Evolutionary conservation across 2,329 filamentous ascomycete genomes (phyloP).

Genomic region (Didymellaceae sp.): DNA sequence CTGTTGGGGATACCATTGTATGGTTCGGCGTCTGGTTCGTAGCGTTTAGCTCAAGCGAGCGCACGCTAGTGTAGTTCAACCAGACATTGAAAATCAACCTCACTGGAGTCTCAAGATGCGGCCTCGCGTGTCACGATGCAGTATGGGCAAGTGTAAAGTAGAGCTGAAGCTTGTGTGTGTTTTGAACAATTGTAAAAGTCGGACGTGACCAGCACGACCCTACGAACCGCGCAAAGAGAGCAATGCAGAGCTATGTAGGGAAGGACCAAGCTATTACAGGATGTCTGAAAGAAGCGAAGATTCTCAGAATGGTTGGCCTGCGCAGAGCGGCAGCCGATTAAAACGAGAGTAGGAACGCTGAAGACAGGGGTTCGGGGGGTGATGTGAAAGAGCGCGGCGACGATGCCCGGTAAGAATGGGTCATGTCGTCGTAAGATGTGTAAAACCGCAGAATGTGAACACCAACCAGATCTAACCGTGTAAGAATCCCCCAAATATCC

Average conservation of each 20-base stretch:
- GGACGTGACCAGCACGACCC: conserved; percentile 45
- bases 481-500: conserved; percentile 21
- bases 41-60: conserved; percentile 14
- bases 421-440: conserved; percentile 45
- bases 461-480: conserved; percentile 40
- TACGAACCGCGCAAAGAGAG: conserved; percentile 31
- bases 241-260: conserved; percentile 29
- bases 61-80: conserved; percentile 18
- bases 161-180: no score
- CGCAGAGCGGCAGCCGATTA: conserved; percentile 37
- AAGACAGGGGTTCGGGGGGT: conserved; percentile 22
- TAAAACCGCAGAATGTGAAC: conserved; percentile 30
- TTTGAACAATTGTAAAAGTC: conserved; percentile 27
- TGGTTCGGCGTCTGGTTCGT: conserved; percentile 4
- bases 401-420: conserved; percentile 35
- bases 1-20: conserved; percentile 10
- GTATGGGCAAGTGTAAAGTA: background rate
- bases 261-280: conserved; percentile 30
- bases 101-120: background rate
- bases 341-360: conserved; percentile 50
- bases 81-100: conserved; percentile 7
- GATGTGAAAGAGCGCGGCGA: conserved; percentile 36
- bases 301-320: conserved; percentile 40
- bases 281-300: conserved; percentile 37
- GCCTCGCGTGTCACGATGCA: background rate